These are phyloP conservation scores for Diplotaxis tenuifolia DNA, from an alignment of 345 rosid species.

Conservation along the genomic window DNA sequence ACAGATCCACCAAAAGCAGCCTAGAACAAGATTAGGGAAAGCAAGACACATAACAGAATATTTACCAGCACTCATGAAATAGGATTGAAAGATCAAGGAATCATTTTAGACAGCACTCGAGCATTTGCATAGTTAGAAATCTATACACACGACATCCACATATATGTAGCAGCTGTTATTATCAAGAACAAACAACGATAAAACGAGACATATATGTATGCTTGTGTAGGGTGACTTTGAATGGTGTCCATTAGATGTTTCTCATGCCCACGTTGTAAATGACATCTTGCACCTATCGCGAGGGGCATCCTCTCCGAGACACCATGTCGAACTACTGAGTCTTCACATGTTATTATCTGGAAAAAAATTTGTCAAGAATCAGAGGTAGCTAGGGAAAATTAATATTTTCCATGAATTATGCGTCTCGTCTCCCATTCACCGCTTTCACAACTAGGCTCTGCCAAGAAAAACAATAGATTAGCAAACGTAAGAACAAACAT, in stretches of 20 bases:
- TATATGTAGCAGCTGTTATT: too few relatives aligned
- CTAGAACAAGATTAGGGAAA: slow-evolving; percentile 40
- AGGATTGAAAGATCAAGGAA: slow-evolving; percentile 1
- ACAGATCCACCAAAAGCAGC: slow-evolving; percentile 98
- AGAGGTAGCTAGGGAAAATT: too few relatives aligned
- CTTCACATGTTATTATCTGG: slow-evolving; percentile 82
- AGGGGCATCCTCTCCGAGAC: slow-evolving; percentile 77
- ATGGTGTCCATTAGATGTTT: slow-evolving; percentile 88
- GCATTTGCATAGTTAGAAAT: slow-evolving; percentile 1
- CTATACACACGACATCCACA: too few relatives aligned
- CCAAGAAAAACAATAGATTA: too few relatives aligned
- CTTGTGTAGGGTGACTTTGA: slow-evolving; percentile 95
- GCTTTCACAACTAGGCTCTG: too few relatives aligned
- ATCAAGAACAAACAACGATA: background rate
- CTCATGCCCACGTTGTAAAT: slow-evolving; percentile 92
- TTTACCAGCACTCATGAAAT: slow-evolving; percentile 16
- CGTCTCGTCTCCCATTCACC: too few relatives aligned
- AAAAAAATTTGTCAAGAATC: slow-evolving; percentile 33
- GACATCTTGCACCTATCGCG: slow-evolving; percentile 84
- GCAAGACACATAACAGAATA: slow-evolving; percentile 23
- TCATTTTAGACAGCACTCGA: slow-evolving; percentile 4
- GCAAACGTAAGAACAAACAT: too few relatives aligned
- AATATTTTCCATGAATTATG: too few relatives aligned
- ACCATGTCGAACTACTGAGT: slow-evolving; percentile 46
- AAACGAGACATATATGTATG: slow-evolving; percentile 31